Base-by-base conservation (phyloP, 208 protist species). In the Acanthamoeba triangularis region DNA sequence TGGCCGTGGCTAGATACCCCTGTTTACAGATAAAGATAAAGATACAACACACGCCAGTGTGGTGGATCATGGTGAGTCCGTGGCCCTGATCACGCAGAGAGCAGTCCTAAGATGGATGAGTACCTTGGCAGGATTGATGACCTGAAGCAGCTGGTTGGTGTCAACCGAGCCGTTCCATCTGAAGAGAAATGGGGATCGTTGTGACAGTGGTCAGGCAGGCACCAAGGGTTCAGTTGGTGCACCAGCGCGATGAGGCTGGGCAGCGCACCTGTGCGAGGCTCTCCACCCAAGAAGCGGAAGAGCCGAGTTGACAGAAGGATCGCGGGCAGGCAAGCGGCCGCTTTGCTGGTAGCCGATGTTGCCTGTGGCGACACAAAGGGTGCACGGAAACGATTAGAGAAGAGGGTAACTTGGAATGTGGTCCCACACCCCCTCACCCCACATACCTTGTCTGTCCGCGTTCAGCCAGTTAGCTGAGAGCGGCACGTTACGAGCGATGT, bases 321-420 rank as follows among this genome's bases (percentile, higher is more conserved):
- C 65, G 10, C 88, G 88, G 1, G 23, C n/a, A 18, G 88, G 88
- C 52, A 93, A 35, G 37, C 52, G 61, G 23, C 88, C 88, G 47
- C 59, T 76, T 49, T 93, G 88, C 61, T 93, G 88, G 61, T 93
- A 93, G 61, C 41, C 88, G 33, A 93, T 76, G 54, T 93, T 93
- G 56, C 88, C 88, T 93, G 54, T 28, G 13, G 10, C 41, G 52
- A 56, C 56, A 61, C 56, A 61, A 28, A 14, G 13, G 11, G 54
- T 25, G 37, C 2, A 14, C 11, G 69, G 35, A 80, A 80, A 61
- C 1, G 23, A 61, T 28, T 16, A 61, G 56, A 13, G 56, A 61
- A 61, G 56, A 61, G 56, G 56, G 13, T 16, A 61, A 25, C 20
- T 47, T 10, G 1, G 41, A 47, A 4, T 47, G 41, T 10, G 41